A percentile compares a stretch with the other conserved stretches of the same genome.
Evolutionary conservation across 257 asterid species (phyloP).

Genomic region (Gentiana macrophylla): DNA sequence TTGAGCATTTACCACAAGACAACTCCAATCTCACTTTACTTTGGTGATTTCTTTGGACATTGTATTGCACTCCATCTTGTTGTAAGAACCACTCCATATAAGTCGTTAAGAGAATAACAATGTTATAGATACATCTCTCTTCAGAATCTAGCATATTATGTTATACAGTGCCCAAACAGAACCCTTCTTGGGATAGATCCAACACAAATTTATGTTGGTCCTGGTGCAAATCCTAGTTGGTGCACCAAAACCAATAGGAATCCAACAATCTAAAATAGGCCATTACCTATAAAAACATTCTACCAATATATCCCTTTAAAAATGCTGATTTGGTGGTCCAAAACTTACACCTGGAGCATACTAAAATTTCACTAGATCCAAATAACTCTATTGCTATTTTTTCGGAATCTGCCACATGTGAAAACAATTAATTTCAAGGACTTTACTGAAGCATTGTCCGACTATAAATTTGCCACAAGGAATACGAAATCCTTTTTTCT

Average conservation of each 20-base stretch:
- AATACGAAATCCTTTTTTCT: slow-evolving; percentile 19
- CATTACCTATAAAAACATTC: too few relatives aligned
- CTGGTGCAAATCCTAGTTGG: too few relatives aligned
- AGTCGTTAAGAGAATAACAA: slow-evolving; percentile 48
- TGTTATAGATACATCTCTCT: slow-evolving; percentile 26
- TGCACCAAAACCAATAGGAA: too few relatives aligned
- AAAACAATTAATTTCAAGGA: slow-evolving; percentile 42
- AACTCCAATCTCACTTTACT: too few relatives aligned
- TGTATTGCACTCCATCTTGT: too few relatives aligned
- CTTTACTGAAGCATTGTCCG: slow-evolving; percentile 35
- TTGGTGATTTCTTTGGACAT: too few relatives aligned
- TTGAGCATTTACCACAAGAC: too few relatives aligned
- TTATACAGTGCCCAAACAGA: slow-evolving; percentile 69
- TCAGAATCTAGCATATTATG: slow-evolving; percentile 14
- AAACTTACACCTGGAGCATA: too few relatives aligned
- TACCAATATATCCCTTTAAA: too few relatives aligned
- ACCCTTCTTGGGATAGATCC: slow-evolving; percentile 69
- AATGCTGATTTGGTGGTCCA: too few relatives aligned
- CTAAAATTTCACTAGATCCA: background rate
- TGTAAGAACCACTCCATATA: slow-evolving; percentile 28
- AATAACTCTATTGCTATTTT: slow-evolving; percentile 60
- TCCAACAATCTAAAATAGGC: too few relatives aligned
- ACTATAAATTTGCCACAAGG: slow-evolving; percentile 71
- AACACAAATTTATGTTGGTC: too few relatives aligned
- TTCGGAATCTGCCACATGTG: slow-evolving; percentile 61